Base-by-base conservation (phyloP, 1,284 basidiomycete species). In the Inonotus hispidus region DNA sequence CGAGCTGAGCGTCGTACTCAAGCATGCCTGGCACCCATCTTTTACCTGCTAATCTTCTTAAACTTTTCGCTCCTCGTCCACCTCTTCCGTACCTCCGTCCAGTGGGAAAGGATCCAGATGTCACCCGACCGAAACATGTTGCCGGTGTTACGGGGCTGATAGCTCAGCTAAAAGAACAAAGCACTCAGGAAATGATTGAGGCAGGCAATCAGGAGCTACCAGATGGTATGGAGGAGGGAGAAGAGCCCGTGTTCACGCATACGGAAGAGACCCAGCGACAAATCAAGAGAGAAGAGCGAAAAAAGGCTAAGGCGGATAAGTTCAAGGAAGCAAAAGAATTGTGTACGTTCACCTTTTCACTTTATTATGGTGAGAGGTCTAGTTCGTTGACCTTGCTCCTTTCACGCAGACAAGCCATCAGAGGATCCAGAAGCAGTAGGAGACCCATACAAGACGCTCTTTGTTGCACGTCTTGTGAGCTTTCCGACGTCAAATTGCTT, bases 401-500 rank as follows among this genome's bases (percentile, higher is more conserved):
- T 57, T 41, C 41, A 43, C 62, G 65, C 71, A 94, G 95, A 95
- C 75, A 92, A 94, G 71, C 96, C 96, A 10, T 80, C 88, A 38
- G 89, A 95, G 53, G 95, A 99, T 69, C 65, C 88, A n/a, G 85
- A 97, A 71, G 95, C 94, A n/a, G 80, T 88, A 35, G 95, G 97
- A 1, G 97, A 99, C 71, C 96, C 97, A 3, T 99, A 98, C 79
- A 98, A 98, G 74, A 99, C 97, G 0, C 79, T 99, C 10, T 99
- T 99, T 75, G 93, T 99, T 64, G 91, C 95, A 27, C 87, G 95
- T 65, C 76, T 99, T 70, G 93, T 94, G 71, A 55, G 82, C 73
- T 3, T 41, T 13, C 8, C 35, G n/a, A 10, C n/a, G 65, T 57
- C 46, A 46, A 25, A 0, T 52, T 47, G 38, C 53, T 49, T 53